A percentile compares a stretch with the other conserved stretches of the same genome.
These are phyloP conservation scores for Pseudopyricularia cyperi DNA, from an alignment of 2,329 filamentous ascomycete genomes.

Conservation along the genomic window DNA sequence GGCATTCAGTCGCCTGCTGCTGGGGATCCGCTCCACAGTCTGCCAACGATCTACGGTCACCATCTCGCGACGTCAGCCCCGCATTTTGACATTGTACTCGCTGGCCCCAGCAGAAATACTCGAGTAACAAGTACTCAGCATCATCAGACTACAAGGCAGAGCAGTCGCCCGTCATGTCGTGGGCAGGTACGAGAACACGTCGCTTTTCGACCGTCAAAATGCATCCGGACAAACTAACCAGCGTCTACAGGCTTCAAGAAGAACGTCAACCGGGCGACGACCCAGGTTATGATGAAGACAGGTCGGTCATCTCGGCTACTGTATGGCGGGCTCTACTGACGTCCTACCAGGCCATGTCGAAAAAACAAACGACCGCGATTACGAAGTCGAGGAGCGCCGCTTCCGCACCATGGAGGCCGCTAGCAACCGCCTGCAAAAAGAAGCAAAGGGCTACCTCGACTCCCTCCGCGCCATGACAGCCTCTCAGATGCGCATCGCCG, in stretches of 20 bases:
- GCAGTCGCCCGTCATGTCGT: slow-evolving; percentile 26
- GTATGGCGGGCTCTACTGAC: background rate
- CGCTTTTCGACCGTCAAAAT: background rate
- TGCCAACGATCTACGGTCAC: background rate
- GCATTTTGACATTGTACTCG: background rate
- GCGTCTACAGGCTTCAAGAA: slow-evolving; percentile 65
- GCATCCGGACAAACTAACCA: background rate
- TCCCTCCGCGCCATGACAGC: slow-evolving; percentile 97
- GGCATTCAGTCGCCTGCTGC: background rate
- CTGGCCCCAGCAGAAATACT: background rate
- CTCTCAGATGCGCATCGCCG: slow-evolving; percentile 97
- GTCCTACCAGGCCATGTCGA: slow-evolving; percentile 67
- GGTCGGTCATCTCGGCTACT: slow-evolving; percentile 13
- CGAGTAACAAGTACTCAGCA: background rate
- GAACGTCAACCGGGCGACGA: slow-evolving; percentile 96
- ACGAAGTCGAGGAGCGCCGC: slow-evolving; percentile 92
- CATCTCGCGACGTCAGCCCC: background rate
- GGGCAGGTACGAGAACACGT: slow-evolving; percentile 25
- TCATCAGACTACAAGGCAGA: background rate
- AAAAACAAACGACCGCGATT: slow-evolving; percentile 96
- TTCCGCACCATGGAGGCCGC: slow-evolving; percentile 97
- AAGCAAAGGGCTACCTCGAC: slow-evolving; percentile 96
- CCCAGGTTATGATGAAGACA: slow-evolving; percentile 99
- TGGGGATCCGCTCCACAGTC: background rate
- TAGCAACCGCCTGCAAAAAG: slow-evolving; percentile 83